A percentile compares a stretch with the other conserved stretches of the same genome.
phyloP scores from a whole-genome alignment of 2,329 filamentous ascomycete species.

The Hymenoscyphus repandus region DNA sequence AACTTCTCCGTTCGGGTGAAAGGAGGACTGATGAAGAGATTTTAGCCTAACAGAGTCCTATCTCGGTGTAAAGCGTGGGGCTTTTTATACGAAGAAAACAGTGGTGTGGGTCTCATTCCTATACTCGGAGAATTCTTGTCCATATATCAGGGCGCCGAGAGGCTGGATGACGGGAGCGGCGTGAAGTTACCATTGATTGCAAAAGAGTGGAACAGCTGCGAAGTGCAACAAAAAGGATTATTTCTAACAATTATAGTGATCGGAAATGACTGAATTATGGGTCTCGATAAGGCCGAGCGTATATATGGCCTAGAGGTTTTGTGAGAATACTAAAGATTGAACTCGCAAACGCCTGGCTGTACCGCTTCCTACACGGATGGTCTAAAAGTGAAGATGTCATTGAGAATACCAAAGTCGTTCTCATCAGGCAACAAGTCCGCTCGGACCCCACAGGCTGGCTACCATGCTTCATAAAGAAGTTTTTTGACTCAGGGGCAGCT shows the following conservation, averaged over 20 bases:
- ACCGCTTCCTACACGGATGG: conserved; percentile 8
- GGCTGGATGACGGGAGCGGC: not conserved
- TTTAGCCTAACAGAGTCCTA: conserved; percentile 1
- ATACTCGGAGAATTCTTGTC: not conserved
- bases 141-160: not conserved
- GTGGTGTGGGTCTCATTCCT: not conserved
- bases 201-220: conserved; percentile 12
- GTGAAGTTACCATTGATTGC: conserved; percentile 13
- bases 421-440: conserved; percentile 24
- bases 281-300: not conserved
- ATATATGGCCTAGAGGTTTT: not conserved
- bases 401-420: conserved; percentile 22
- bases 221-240: conserved; percentile 14
- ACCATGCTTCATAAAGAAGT: conserved; percentile 27
- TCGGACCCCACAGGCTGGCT: conserved; percentile 25
- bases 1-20: not conserved
- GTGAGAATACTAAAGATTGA: not conserved
- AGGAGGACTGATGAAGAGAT: not conserved
- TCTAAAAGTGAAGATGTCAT: conserved; percentile 23
- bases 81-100: not conserved
- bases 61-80: not conserved
- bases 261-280: too few species aligned
- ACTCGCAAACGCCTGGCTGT: not conserved
- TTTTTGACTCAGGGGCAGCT: conserved; percentile 25
- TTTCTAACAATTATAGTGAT: not conserved